These are phyloP conservation scores for Ogataea paraovalis DNA, from an alignment of 805 yeast genomes.

Conservation along the genomic window DNA sequence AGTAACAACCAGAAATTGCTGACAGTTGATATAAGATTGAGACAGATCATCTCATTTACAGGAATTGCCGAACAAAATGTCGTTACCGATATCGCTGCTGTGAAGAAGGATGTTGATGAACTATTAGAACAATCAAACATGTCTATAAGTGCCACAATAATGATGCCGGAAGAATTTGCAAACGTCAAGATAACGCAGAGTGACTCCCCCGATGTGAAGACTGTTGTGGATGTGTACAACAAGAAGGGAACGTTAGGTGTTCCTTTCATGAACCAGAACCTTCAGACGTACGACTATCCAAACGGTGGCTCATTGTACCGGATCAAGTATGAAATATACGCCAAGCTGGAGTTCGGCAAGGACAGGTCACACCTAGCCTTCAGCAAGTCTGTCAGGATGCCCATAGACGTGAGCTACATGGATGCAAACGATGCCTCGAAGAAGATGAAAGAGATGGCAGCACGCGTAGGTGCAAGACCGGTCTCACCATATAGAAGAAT, in stretches of 20 bases:
- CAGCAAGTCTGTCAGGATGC: neutral
- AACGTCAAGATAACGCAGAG: neutral
- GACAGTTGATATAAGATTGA: constrained; percentile 1
- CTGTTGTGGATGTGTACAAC: neutral
- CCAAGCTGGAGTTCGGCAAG: neutral
- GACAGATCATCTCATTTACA: neutral
- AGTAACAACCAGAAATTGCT: neutral
- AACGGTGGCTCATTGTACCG: neutral
- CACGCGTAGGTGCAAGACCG: neutral
- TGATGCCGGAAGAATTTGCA: neutral
- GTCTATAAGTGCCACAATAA: neutral
- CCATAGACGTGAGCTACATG: neutral
- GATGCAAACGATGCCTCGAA: neutral
- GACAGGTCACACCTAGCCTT: neutral
- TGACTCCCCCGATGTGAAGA: neutral
- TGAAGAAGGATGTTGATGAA: neutral
- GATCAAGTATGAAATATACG: neutral
- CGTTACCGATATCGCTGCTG: neutral
- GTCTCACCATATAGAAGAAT: neutral
- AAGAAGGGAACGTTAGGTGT: neutral
- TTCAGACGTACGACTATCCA: constrained; percentile 1
- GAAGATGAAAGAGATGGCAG: neutral
- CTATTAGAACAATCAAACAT: constrained; percentile 1
- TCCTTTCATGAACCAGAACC: neutral
- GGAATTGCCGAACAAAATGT: neutral